These are phyloP conservation scores for Lactarius indigo DNA, from an alignment of 768 basidiomycete genomes.

Conservation along the genomic window DNA sequence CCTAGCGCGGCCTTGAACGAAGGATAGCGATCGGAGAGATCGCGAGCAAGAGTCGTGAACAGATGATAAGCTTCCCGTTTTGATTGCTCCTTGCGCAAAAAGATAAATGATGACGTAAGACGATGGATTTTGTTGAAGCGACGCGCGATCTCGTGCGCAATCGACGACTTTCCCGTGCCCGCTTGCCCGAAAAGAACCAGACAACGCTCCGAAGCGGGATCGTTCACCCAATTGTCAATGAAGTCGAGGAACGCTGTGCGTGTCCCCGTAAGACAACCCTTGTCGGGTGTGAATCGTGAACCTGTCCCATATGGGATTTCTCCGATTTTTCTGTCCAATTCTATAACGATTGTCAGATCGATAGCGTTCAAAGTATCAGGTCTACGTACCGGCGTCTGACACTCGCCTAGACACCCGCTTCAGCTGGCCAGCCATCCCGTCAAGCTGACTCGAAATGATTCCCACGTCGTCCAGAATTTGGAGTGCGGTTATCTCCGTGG, in stretches of 20 bases:
- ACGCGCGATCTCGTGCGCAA: not conserved
- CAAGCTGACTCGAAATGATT: not conserved
- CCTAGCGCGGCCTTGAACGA: not conserved
- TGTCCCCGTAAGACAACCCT: not conserved
- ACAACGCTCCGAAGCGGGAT: not conserved
- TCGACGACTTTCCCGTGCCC: not conserved
- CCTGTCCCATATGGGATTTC: not conserved
- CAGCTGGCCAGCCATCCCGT: not conserved
- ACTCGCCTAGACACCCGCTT: not conserved
- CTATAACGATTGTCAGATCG: not conserved
- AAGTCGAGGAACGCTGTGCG: not conserved
- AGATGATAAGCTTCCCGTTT: not conserved
- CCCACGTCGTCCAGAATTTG: not conserved
- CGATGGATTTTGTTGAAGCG: not conserved
- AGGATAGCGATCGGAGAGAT: not conserved
- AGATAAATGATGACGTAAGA: not conserved
- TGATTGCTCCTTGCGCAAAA: not conserved
- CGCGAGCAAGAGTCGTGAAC: not conserved
- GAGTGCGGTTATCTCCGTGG: not conserved
- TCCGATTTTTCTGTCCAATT: not conserved
- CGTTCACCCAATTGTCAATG: not conserved
- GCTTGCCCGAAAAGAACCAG: slow-evolving; percentile 4
- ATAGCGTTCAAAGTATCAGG: not conserved
- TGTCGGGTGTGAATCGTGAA: not conserved
- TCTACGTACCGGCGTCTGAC: not conserved